Conservation (phyloP, 257 asterid species). For the Henckelia pumila region DNA sequence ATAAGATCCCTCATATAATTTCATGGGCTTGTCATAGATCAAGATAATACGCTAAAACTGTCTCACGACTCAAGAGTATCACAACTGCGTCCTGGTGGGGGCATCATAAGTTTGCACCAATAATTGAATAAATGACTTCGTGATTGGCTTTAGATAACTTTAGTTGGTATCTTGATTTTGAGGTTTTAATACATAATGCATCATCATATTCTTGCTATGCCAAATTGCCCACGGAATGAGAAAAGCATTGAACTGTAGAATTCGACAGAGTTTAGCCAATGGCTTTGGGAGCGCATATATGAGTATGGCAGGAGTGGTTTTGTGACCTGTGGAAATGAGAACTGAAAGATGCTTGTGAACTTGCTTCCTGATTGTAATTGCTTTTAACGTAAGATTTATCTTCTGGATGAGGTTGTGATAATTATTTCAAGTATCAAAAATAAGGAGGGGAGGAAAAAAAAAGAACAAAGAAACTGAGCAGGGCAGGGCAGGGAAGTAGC, state of each 20-base stretch:
- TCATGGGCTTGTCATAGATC: background rate
- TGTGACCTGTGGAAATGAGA: slow-evolving; percentile 7
- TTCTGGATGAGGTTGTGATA: background rate
- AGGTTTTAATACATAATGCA: background rate
- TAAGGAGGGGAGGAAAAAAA: too few species aligned
- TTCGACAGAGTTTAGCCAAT: background rate
- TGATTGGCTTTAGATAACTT: background rate
- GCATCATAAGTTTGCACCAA: background rate
- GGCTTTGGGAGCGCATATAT: background rate
- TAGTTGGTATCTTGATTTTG: background rate
- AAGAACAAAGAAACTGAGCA: background rate
- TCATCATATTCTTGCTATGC: background rate
- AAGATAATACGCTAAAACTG: background rate
- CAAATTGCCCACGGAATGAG: background rate
- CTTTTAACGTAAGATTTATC: background rate
- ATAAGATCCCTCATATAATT: background rate
- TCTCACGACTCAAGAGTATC: background rate
- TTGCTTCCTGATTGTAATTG: background rate
- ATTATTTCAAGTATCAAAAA: slow-evolving; percentile 1
- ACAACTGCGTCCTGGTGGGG: background rate
- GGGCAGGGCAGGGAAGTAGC: slow-evolving; percentile 13
- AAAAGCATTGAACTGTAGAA: background rate
- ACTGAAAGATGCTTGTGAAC: background rate
- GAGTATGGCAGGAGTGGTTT: background rate
- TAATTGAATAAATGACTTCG: background rate